These are phyloP conservation scores for Phialophora verrucosa DNA, from an alignment of 2,329 filamentous ascomycete species.

Conservation along the genomic window DNA sequence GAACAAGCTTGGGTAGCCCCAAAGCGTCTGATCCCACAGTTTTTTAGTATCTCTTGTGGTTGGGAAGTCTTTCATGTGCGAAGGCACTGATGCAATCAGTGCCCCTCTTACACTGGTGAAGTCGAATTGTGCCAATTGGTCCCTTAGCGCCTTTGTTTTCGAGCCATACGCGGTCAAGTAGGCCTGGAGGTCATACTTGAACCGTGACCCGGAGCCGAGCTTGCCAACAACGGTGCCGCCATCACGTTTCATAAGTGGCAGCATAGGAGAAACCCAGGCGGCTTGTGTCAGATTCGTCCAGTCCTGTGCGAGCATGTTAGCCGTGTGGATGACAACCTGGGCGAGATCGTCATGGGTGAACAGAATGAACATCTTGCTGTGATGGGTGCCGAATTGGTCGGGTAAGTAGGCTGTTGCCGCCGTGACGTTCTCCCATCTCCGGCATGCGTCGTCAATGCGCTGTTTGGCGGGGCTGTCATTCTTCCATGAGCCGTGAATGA, in stretches of 20 bases:
- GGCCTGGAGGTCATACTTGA: constrained; percentile 75
- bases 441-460: constrained; percentile 63
- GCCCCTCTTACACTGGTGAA: constrained; percentile 72
- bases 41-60: constrained; percentile 47
- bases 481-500: constrained; percentile 71
- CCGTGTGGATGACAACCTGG: constrained; percentile 83
- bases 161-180: constrained; percentile 71
- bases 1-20: constrained; percentile 75
- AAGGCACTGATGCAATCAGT: constrained; percentile 79
- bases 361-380: constrained; percentile 85
- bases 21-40: constrained; percentile 58
- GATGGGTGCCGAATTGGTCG: constrained; percentile 84
- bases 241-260: constrained; percentile 57
- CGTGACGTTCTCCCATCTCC: constrained; percentile 68
- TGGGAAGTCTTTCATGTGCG: constrained; percentile 59
- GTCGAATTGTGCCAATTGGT: constrained; percentile 67
- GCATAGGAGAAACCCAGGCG: constrained; percentile 75
- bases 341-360: constrained; percentile 76
- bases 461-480: constrained; percentile 66
- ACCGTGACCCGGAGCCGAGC: constrained; percentile 69
- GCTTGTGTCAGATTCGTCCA: constrained; percentile 90
- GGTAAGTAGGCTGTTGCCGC: constrained; percentile 79
- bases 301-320: constrained; percentile 87
- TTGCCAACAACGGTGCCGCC: constrained; percentile 31
- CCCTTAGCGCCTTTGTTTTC: constrained; percentile 60